Evolutionary conservation across 371 early-diverging fungal species (phyloP), one percentile per base, ranked within the genome.

Genomic region (Entomophthora muscae): DNA sequence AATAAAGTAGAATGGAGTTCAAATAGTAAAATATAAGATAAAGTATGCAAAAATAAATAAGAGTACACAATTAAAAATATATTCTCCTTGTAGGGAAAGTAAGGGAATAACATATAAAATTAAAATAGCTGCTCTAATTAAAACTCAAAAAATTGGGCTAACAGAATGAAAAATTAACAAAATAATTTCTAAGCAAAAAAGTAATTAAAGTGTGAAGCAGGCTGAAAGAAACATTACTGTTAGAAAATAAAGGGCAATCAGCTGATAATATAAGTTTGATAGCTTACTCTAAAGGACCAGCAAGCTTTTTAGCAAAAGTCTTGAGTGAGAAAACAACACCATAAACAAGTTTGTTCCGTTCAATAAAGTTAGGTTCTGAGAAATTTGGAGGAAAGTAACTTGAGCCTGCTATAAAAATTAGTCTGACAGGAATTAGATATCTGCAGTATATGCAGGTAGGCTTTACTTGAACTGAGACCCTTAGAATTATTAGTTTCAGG

Each of bases 301-400:
- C 26, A 21, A 58, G 59, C 26, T 58, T 58, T 23, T 27, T 27
- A 31, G 22, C 31, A 58, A 58, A 58, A 27, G 3, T 58, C 26
- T 58, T 58, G 0, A 58, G 59, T 12, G 59, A 58, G 30, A 58
- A 58, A 58, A 58, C 31, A 13, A 30, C 31, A 58, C 59, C 59
- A 58, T 58, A 58, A 12, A 58, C 26, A 7, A 58, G 31, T 30
- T 58, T 58, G 30, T 31, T 58, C 10, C 31, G 3, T 30, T 58
- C 59, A 23, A 58, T 17, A 58, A 58, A 58, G 24, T 58, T 27
- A 58, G 28, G 28, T 58, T 58, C 59, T 21, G 23, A 27, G 30
- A 58, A 58, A 31, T 58, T 58, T 5, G 30, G 23, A 17, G 23
- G 23, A 17, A 27, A 31, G 21, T 55, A 55, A 10, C 42, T 42